Evolutionary conservation across 2,329 filamentous ascomycete species (phyloP).

Genomic region (Curvularia verruculosa): DNA sequence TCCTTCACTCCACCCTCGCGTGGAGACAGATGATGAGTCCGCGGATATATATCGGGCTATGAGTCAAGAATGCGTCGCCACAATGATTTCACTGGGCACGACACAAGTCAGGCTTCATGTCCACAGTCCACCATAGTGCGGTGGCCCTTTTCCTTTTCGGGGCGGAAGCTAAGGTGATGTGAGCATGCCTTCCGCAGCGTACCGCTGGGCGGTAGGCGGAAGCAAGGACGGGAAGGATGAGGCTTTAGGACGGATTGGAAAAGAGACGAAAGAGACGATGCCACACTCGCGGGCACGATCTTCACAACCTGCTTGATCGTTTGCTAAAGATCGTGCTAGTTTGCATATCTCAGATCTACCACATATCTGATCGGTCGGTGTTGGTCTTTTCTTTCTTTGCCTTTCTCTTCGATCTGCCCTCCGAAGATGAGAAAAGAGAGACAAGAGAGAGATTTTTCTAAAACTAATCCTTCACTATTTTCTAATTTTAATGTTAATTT

Average conservation of each 20-base stretch:
- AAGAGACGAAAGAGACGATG: too few relatives aligned
- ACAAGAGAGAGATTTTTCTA: too few relatives aligned
- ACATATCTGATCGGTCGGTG: neutral
- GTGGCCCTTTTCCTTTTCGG: neutral
- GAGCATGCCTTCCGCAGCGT: constrained; percentile 7
- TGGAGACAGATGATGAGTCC: neutral
- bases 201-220: constrained; percentile 3
- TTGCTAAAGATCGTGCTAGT: neutral
- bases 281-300: neutral
- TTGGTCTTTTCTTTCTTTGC: neutral
- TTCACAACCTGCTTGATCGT: neutral
- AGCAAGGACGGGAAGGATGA: neutral
- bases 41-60: neutral
- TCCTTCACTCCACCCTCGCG: neutral
- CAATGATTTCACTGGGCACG: neutral
- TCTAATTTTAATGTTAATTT: too few relatives aligned
- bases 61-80: neutral
- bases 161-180: constrained; percentile 12
- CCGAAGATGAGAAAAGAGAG: neutral
- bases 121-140: too few relatives aligned
- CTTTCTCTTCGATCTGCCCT: neutral
- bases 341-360: neutral
- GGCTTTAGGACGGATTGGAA: neutral
- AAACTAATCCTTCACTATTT: neutral
- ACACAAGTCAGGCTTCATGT: neutral